Percentiles rank a stretch among this genome's conserved stretches.
Conservation (phyloP, 257 asterid species). For the Solanum tarijense region DNA sequence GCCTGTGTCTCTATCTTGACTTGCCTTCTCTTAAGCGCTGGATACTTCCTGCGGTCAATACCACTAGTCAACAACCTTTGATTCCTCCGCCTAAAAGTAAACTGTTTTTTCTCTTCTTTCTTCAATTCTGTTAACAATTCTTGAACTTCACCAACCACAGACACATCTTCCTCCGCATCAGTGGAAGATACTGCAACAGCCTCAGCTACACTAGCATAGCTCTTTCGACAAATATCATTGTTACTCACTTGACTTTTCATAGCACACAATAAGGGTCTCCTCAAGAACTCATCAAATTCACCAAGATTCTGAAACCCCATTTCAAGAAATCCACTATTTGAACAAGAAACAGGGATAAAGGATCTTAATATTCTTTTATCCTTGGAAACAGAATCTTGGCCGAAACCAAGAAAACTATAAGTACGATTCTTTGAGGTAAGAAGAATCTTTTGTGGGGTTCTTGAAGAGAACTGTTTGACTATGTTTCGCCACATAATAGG, state of each 20-base stretch:
- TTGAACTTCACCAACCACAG: slow-evolving; percentile 30
- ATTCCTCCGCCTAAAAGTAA: slow-evolving; percentile 13
- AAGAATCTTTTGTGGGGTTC: slow-evolving; percentile 10
- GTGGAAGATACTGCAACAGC: slow-evolving; percentile 45
- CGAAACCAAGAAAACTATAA: slow-evolving; percentile 30
- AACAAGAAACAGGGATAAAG: slow-evolving; percentile 23
- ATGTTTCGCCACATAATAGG: slow-evolving; percentile 68
- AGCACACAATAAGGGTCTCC: slow-evolving; percentile 9
- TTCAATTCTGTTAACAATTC: slow-evolving; percentile 44
- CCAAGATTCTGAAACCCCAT: slow-evolving; percentile 21
- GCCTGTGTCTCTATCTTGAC: slow-evolving; percentile 77
- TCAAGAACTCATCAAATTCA: slow-evolving; percentile 17
- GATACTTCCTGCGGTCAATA: slow-evolving; percentile 35
- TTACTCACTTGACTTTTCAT: slow-evolving; percentile 7
- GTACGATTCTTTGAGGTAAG: slow-evolving; percentile 14
- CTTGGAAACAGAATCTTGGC: slow-evolving; percentile 17
- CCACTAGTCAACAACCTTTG: slow-evolving; percentile 20
- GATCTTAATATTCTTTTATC: slow-evolving; percentile 13
- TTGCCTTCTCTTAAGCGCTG: slow-evolving; percentile 51
- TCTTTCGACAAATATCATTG: slow-evolving; percentile 25
- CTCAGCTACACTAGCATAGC: slow-evolving; percentile 74
- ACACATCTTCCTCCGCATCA: slow-evolving; percentile 41
- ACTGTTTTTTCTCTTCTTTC: slow-evolving; percentile 42
- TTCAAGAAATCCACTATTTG: slow-evolving; percentile 13
- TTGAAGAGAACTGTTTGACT: slow-evolving; percentile 32